Evolutionary conservation across 202 grass and related monocot genomes (phyloP).

Genomic region (Carex sylvatica): DNA sequence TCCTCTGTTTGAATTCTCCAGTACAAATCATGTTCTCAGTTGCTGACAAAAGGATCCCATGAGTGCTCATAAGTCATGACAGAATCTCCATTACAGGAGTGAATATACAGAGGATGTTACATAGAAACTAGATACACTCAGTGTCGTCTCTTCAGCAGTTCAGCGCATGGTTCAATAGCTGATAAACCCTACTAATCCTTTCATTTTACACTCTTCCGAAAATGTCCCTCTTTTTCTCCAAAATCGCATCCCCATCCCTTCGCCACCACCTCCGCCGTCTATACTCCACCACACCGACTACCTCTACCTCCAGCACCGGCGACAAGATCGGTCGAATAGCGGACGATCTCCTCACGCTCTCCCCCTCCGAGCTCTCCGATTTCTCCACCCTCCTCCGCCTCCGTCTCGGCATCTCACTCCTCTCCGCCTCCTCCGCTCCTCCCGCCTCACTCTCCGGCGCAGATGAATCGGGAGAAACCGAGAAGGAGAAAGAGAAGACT

Average conservation of each 20-base stretch:
- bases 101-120: not conserved
- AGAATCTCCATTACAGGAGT: not conserved
- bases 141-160: not conserved
- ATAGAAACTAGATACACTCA: not conserved
- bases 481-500: constrained; percentile 60
- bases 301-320: constrained; percentile 25
- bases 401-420: constrained; percentile 49
- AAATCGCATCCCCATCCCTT: constrained; percentile 39
- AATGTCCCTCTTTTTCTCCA: constrained; percentile 60
- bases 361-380: constrained; percentile 60
- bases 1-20: not conserved
- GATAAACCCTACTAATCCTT: constrained; percentile 14
- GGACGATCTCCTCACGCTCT: constrained; percentile 64
- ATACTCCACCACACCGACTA: constrained; percentile 40
- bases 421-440: constrained; percentile 8
- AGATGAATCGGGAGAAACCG: constrained; percentile 24
- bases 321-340: constrained; percentile 68
- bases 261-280: constrained; percentile 47
- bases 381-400: constrained; percentile 78
- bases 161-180: not conserved
- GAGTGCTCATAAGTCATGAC: too few relatives aligned
- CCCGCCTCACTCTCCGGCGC: constrained; percentile 17
- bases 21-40: not conserved
- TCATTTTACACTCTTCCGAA: constrained; percentile 19
- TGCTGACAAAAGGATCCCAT: not conserved